Conservation (phyloP, 306 rosid genomes). For the Acacia acuminata region DNA sequence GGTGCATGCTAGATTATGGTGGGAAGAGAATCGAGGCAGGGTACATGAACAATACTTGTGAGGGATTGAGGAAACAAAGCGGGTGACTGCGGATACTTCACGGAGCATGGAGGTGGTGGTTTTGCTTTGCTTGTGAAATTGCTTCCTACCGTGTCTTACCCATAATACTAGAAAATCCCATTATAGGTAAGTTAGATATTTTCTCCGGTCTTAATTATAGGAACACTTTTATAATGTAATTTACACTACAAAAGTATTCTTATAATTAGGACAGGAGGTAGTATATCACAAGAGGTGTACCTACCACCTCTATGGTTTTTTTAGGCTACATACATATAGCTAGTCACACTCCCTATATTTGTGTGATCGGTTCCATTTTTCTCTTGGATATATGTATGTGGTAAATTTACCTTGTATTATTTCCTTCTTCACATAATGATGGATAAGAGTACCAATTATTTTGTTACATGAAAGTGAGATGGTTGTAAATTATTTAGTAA, state of each 20-base stretch:
- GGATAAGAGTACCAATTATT: slow-evolving; percentile 22
- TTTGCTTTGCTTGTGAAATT: slow-evolving; percentile 29
- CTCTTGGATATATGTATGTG: slow-evolving; percentile 38
- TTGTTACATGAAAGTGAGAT: slow-evolving; percentile 21
- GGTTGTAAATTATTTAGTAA: slow-evolving; percentile 43
- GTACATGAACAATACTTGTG: slow-evolving; percentile 70
- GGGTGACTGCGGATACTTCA: slow-evolving; percentile 31
- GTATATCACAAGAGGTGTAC: slow-evolving; percentile 47
- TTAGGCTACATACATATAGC: slow-evolving; percentile 32
- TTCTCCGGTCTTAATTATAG: too few species aligned
- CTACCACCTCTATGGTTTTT: slow-evolving; percentile 45
- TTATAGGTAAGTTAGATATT: slow-evolving; percentile 37
- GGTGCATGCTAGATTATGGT: slow-evolving; percentile 77
- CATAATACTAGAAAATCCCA: slow-evolving; percentile 41
- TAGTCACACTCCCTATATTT: slow-evolving; percentile 9
- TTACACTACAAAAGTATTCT: too few species aligned
- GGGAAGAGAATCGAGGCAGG: slow-evolving; percentile 80
- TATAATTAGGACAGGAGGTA: too few species aligned
- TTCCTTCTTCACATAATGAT: slow-evolving; percentile 9
- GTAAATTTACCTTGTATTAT: slow-evolving; percentile 36
- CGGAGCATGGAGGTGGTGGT: slow-evolving; percentile 43
- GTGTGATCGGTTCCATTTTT: slow-evolving; percentile 33
- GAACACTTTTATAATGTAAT: too few species aligned
- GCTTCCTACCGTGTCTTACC: slow-evolving; percentile 40
- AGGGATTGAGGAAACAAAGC: slow-evolving; percentile 30